Conservation (phyloP, 2,329 filamentous ascomycete genomes). For the Penicillium sp. region DNA sequence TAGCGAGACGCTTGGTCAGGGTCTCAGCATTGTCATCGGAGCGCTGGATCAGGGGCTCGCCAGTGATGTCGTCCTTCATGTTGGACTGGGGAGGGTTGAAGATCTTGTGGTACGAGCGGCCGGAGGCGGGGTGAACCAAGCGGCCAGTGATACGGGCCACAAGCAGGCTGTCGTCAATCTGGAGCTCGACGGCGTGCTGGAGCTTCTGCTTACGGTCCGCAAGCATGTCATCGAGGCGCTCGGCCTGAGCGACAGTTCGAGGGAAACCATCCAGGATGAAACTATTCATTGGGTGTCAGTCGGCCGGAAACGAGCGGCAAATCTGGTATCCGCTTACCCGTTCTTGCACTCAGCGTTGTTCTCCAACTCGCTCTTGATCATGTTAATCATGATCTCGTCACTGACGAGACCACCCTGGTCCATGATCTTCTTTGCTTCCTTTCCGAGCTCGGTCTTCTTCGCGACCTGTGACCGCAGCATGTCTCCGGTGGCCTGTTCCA, state of each 20-base stretch:
- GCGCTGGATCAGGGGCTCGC: conserved; percentile 93
- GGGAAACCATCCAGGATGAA: conserved; percentile 99
- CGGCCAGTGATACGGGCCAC: conserved; percentile 96
- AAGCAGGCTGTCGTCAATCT: conserved; percentile 92
- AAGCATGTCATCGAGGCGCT: conserved; percentile 94
- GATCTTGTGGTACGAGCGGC: conserved; percentile 95
- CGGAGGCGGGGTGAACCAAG: conserved; percentile 91
- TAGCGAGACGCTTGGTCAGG: conserved; percentile 88
- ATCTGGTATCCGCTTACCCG: conserved; percentile 64
- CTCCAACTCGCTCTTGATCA: conserved; percentile 98
- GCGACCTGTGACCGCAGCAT: conserved; percentile 98
- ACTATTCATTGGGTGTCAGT: conserved; percentile 49
- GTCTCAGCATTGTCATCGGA: conserved; percentile 96
- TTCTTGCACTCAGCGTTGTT: conserved; percentile 94
- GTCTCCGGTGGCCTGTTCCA: conserved; percentile 83
- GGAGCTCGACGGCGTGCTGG: conserved; percentile 92
- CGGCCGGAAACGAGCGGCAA: background rate
- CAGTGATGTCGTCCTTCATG: conserved; percentile 96
- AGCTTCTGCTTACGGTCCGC: conserved; percentile 73
- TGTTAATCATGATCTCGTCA: conserved; percentile 98
- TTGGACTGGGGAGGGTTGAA: conserved; percentile 95
- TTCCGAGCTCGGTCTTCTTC: conserved; percentile 91
- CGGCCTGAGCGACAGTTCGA: conserved; percentile 90
- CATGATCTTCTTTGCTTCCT: conserved; percentile 99
- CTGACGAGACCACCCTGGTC: conserved; percentile 95